Percentiles rank a stretch among this genome's conserved stretches.
phyloP scores from a whole-genome alignment of 768 basidiomycete genomes.

The Trametes cubensis region DNA sequence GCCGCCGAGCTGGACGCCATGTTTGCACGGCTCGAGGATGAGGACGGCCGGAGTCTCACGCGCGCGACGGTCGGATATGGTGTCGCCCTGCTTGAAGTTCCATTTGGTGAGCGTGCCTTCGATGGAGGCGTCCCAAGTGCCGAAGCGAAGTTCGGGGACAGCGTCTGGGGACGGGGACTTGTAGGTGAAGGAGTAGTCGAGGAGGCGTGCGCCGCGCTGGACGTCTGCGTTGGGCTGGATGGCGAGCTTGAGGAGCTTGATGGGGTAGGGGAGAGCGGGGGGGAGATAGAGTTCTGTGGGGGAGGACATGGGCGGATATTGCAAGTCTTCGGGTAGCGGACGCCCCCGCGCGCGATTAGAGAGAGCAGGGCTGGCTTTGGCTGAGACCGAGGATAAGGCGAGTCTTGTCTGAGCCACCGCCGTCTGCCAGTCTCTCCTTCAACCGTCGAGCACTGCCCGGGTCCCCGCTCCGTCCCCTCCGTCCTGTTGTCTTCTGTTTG shows the following conservation, averaged over 20 bases:
- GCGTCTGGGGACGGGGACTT: constrained; percentile 48
- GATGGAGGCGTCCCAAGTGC: constrained; percentile 88
- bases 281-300: constrained; percentile 81
- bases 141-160: constrained; percentile 71
- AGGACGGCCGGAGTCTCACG: constrained; percentile 62
- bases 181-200: constrained; percentile 83
- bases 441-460: background rate
- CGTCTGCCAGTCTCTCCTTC: too few relatives aligned
- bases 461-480: constrained; percentile 6
- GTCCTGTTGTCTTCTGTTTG: constrained; percentile 7
- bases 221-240: constrained; percentile 49
- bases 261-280: constrained; percentile 79
- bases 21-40: constrained; percentile 91
- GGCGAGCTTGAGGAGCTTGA: constrained; percentile 76
- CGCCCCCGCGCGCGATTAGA: background rate
- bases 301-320: constrained; percentile 46
- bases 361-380: too few relatives aligned
- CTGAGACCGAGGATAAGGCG: too few relatives aligned
- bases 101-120: constrained; percentile 78
- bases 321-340: background rate
- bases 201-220: constrained; percentile 71
- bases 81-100: constrained; percentile 67
- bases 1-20: constrained; percentile 90
- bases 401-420: background rate
- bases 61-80: constrained; percentile 60